Base-by-base conservation (phyloP, 495 filamentous ascomycete genomes). In the Penicillium fimorum region DNA sequence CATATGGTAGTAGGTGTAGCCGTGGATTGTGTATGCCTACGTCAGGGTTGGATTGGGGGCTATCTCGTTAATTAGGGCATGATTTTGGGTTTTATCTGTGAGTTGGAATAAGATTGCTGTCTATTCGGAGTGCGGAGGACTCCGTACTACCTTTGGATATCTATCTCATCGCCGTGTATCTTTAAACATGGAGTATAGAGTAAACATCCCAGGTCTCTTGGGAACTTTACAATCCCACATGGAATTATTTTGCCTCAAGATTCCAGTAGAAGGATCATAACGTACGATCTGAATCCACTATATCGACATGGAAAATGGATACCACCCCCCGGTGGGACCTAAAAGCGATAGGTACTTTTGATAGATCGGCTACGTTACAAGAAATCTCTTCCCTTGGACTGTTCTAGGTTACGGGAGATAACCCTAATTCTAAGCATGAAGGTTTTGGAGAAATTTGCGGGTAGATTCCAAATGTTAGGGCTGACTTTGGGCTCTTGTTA, bases 31-130 rank as follows among this genome's bases (percentile, higher is more conserved):
- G 32, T 9, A 11, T 42, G 37, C 5, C 5, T 20, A 38, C 37
- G 55, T 46, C 55, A 57, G 55, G 37, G 38, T 51, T 33, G 47
- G 47, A 47, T 46, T 52, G 30, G 47, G 41, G 27, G 38, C 47
- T 38, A 38, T 37, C 24, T 27, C 24, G 43, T 46, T 3, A 9
- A 27, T 29, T 45, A 45, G 43, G 43, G 22, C 43, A 46, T 29
- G 22, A 9, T 46, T n/a, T 25, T 45, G 24, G 43, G 2, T 25
- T 29, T 47, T 17, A 17, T 27, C 3, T 47, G n/a, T n/a, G 18
- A 2, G 38, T 41, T 41, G 13, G 33, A 15, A 5, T 8, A n/a
- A 42, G 40, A 20, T 42, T 42, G 9, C 18, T 24, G 17, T 42
- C 25, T 25, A 5, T 25, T 27, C 25, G 25, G 25, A 27, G 25